phyloP scores from a whole-genome alignment of 176 grass and related monocot species.

The Coix lacrymajobi region DNA sequence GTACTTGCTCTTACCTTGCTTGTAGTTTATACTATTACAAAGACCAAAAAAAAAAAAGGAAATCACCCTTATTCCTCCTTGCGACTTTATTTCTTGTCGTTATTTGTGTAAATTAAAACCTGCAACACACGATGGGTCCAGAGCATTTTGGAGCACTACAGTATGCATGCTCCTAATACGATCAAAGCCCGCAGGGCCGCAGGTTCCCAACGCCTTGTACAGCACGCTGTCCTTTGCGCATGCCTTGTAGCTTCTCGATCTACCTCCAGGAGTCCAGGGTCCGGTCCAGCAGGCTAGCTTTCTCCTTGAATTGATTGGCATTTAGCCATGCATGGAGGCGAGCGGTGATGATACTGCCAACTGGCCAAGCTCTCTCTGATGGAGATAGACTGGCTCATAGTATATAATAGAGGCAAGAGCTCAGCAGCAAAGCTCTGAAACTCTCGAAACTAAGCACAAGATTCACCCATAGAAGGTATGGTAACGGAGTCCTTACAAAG shows the following conservation, averaged over 20 bases:
- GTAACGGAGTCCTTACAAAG: not conserved
- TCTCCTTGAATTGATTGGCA: not conserved
- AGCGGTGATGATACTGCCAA: not conserved
- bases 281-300: not conserved
- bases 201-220: not conserved
- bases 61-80: not conserved
- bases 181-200: not conserved
- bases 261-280: not conserved
- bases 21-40: not conserved
- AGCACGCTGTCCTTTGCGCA: not conserved
- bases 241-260: not conserved
- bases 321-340: not conserved
- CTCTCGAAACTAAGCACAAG: not conserved
- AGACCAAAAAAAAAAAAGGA: not conserved
- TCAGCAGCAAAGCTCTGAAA: not conserved
- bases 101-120: not conserved
- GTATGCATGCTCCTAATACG: not conserved
- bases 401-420: not conserved
- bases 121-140: not conserved
- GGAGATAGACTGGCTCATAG: no score
- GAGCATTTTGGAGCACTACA: not conserved
- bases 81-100: not conserved
- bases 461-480: no score
- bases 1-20: no score
- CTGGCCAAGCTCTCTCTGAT: not conserved